Base-by-base conservation (phyloP, 441 rosid species). In the Bocquillonia castaneifolia region DNA sequence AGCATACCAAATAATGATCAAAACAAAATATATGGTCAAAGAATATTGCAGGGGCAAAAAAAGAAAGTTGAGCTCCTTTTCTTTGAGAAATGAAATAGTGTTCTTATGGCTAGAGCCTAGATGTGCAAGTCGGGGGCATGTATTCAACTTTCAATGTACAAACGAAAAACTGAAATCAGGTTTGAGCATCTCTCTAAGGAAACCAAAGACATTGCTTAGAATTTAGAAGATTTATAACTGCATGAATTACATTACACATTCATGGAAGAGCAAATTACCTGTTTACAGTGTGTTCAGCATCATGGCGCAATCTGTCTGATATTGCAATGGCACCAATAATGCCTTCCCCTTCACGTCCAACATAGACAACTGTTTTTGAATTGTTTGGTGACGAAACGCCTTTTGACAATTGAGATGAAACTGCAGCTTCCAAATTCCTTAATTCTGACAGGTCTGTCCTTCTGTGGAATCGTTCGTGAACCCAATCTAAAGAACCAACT, bases 341-440 rank as follows among this genome's bases (percentile, higher is more conserved):
- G 52, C 97, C 96, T 73, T 93, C 93, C 55, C 85, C 92, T 81
- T 88, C 97, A 39, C 84, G 84, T 39, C 97, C 97, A 77, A 91
- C 90, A 74, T 84, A 91, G 45, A 93, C 96, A 23, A 83, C 82
- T 25, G 97, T 87, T 77, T 81, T 90, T 18, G 99, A 93, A 80
- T 83, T 69, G 71, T 78, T 85, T 71, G 94, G 83, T 44, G 81
- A 63, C 50, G 74, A 77, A 32, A 53, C 59, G 59, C 37, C 70
- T 45, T 80, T 56, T 59, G 86, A 85, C 47, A 80, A 79, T 59
- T 78, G 71, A 67, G 37, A 67, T 67, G 76, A 75, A 63, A 84
- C 66, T 42, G 78, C 77, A 78, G 74, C 67, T 74, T 89, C 86
- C 58, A 89, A 79, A 64, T 72, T 74, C 76, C 65, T 69, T 61